These are phyloP conservation scores for Kodamaea hsintzibuensis DNA, from an alignment of 805 yeast species.

Conservation along the genomic window DNA sequence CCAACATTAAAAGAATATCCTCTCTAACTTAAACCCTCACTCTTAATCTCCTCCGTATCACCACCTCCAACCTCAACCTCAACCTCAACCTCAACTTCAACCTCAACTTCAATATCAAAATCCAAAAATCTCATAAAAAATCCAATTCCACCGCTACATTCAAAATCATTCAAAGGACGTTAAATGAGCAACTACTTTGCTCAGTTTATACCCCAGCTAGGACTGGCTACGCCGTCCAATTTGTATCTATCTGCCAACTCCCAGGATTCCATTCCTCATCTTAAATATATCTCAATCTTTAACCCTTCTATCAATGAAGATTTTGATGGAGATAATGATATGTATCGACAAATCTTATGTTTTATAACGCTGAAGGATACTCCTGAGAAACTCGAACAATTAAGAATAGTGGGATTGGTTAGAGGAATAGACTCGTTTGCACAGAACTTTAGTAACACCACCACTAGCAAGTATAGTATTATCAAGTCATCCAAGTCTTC, in stretches of 20 bases:
- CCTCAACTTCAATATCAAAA: not conserved
- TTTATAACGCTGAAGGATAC: constrained; percentile 21
- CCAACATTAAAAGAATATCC: too few relatives aligned
- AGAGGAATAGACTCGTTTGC: constrained; percentile 38
- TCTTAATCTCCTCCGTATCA: not conserved
- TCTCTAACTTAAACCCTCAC: too few relatives aligned
- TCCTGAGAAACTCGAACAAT: constrained; percentile 19
- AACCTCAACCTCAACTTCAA: not conserved
- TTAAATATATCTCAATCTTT: constrained; percentile 25
- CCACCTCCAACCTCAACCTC: not conserved
- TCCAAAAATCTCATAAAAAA: not conserved
- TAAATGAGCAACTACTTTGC: constrained; percentile 32
- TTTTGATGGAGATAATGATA: constrained; percentile 32
- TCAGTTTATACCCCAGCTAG: constrained; percentile 31
- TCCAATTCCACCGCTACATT: not conserved
- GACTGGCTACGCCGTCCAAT: constrained; percentile 15
- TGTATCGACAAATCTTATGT: constrained; percentile 34
- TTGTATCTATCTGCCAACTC: constrained; percentile 5
- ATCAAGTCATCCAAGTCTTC: constrained; percentile 29
- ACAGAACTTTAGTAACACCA: constrained; percentile 20
- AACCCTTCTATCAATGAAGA: constrained; percentile 13
- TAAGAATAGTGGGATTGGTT: constrained; percentile 35
- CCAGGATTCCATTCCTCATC: constrained; percentile 12
- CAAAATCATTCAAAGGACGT: not conserved
- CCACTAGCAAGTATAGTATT: constrained; percentile 16